A percentile compares a stretch with the other conserved stretches of the same genome.
These are phyloP conservation scores for Sporothrix humicola DNA, from an alignment of 2,329 filamentous ascomycete genomes.

Conservation along the genomic window DNA sequence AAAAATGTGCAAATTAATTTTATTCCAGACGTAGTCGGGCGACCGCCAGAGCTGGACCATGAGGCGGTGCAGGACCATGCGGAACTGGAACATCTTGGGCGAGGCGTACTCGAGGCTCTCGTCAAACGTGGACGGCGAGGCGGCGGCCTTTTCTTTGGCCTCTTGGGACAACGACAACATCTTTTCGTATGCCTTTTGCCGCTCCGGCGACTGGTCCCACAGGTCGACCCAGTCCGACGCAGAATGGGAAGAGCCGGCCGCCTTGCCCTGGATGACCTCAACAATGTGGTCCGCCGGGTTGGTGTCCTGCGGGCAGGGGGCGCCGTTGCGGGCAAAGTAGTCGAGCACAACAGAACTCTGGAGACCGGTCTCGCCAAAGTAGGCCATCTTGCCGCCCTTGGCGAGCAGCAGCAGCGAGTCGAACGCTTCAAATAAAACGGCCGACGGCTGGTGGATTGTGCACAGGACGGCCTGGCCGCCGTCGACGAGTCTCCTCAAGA, in stretches of 20 bases:
- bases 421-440: constrained; percentile 69
- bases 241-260: neutral
- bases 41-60: constrained; percentile 35
- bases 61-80: constrained; percentile 55
- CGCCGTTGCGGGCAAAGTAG: constrained; percentile 72
- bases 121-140: constrained; percentile 33
- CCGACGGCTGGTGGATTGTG: constrained; percentile 74
- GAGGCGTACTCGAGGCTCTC: constrained; percentile 70
- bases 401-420: constrained; percentile 43
- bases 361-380: constrained; percentile 59
- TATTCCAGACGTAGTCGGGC: constrained; percentile 70
- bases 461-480: constrained; percentile 70
- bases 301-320: constrained; percentile 63
- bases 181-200: constrained; percentile 67
- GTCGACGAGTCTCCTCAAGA: constrained; percentile 69
- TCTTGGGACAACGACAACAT: constrained; percentile 49
- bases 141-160: neutral
- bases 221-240: constrained; percentile 46
- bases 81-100: constrained; percentile 66
- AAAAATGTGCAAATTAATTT: constrained; percentile 65
- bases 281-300: constrained; percentile 83
- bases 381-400: constrained; percentile 34
- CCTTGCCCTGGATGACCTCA: constrained; percentile 50
- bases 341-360: constrained; percentile 66
- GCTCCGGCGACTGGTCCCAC: constrained; percentile 48